phyloP scores from a whole-genome alignment of 306 rosid genomes.

The Abrus precatorius region DNA sequence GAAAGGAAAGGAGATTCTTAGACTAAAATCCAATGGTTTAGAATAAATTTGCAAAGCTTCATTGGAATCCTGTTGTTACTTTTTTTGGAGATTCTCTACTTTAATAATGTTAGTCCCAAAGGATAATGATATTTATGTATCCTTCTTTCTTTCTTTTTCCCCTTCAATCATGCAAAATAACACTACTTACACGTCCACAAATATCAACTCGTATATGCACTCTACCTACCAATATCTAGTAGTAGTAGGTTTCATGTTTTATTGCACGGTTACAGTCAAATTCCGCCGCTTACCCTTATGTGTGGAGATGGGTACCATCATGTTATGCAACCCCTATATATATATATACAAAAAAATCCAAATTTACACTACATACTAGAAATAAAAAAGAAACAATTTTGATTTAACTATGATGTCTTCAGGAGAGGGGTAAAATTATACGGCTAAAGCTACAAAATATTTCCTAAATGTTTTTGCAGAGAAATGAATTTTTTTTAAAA shows the following conservation, averaged over 20 bases:
- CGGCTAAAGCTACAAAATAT: neutral
- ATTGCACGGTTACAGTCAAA: neutral
- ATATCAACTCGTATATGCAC: constrained; percentile 6
- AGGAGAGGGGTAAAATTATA: neutral
- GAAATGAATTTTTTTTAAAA: neutral
- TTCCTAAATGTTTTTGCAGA: neutral
- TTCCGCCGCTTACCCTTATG: neutral
- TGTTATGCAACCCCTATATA: no score
- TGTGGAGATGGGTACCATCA: neutral
- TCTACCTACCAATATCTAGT: constrained; percentile 1
- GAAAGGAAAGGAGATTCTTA: constrained; percentile 54
- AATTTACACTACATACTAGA: neutral
- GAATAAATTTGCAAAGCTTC: constrained; percentile 47
- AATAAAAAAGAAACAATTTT: neutral
- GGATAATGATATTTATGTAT: constrained; percentile 23
- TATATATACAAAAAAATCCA: neutral
- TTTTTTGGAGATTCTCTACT: constrained; percentile 44
- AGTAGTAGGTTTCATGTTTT: neutral
- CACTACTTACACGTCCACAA: neutral
- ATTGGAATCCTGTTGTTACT: constrained; percentile 44
- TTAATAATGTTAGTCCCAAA: constrained; percentile 42
- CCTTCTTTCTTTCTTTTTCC: constrained; percentile 9
- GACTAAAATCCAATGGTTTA: constrained; percentile 51
- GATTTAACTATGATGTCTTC: neutral
- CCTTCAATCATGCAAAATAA: constrained; percentile 36